Conservation (phyloP, 371 early-diverging fungal species). For the Mucor indicus region DNA sequence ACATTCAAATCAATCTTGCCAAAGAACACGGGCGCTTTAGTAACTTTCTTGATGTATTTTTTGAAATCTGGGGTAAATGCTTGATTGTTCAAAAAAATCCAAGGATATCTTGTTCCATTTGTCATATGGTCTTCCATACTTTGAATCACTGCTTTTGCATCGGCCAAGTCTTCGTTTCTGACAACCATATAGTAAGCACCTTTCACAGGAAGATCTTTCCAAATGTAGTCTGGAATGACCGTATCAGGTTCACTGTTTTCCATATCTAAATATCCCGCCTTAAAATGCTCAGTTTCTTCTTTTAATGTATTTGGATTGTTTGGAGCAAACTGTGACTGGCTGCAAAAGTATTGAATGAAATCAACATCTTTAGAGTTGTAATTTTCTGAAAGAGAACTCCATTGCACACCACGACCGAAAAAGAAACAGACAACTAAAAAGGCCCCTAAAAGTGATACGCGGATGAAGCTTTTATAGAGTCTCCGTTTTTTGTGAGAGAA, state of each 20-base stretch:
- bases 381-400: constrained; percentile 2
- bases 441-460: background rate
- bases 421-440: constrained; percentile 4
- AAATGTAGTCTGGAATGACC: constrained; percentile 1
- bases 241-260: background rate
- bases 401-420: constrained; percentile 11
- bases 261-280: too few relatives aligned
- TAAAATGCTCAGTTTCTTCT: too few relatives aligned
- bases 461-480: background rate
- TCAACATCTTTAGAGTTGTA: constrained; percentile 12
- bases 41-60: constrained; percentile 20
- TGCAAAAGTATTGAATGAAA: constrained; percentile 12
- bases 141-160: constrained; percentile 31
- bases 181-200: constrained; percentile 41
- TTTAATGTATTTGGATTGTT: too few relatives aligned
- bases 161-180: constrained; percentile 29
- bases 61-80: constrained; percentile 33
- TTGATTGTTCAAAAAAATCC: constrained; percentile 43
- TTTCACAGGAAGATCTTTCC: constrained; percentile 30
- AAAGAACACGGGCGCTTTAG: constrained; percentile 32
- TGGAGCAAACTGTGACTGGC: background rate
- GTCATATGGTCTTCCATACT: constrained; percentile 44
- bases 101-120: constrained; percentile 48
- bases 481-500: constrained; percentile 5
- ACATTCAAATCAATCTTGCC: constrained; percentile 38